Evolutionary conservation across 495 filamentous ascomycete species (phyloP), one percentile per base, ranked within the genome.

Genomic region (Neurospora sp.): DNA sequence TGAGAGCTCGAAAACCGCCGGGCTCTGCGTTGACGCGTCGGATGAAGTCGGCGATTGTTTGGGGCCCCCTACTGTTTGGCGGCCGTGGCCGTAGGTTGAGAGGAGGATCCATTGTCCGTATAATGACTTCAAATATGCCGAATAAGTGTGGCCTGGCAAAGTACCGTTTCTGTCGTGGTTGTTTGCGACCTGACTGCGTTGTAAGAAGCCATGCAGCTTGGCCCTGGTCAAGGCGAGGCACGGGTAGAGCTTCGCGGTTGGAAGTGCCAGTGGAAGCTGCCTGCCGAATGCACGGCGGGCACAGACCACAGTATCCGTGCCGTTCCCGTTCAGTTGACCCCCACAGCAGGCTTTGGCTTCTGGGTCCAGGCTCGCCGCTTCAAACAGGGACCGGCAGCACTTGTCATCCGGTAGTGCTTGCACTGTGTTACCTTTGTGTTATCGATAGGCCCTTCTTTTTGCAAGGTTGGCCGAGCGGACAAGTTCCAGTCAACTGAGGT

Each of bases 1-100:
- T 90, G 75, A 94, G 81, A 70, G 87, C 85, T 41, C 91, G 89
- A 74, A 97, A 94, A 9, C 89, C 88, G 37, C 92, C 93, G 72
- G 88, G 89, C 75, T 94, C 87, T 44, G 84, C 81, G 78, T 92
- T 93, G 81, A 95, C 91, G 71, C 93, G 90, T 68, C 85, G 80
- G 71, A 96, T 93, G 69, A 94, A 88, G 46, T 90, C 87, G n/a
- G 87, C 84, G 14, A 96, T 82, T 14, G 84, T 87, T 71, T 89
- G 87, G n/a, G 87, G 85, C 68, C 85, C 85, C 71, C 85, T 82
- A 73, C 84, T 81, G 46, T 84, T 82, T 37, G 86, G 83, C 3
- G 87, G 84, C 77, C 85, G 88, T 5, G 91, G 87, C 73, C 89
- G 88, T 9, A 96, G 83, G 10, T 91, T 89, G 68, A 96, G 87